phyloP scores from a whole-genome alignment of 2,329 filamentous ascomycete species.

The Colletotrichum graminicola region DNA sequence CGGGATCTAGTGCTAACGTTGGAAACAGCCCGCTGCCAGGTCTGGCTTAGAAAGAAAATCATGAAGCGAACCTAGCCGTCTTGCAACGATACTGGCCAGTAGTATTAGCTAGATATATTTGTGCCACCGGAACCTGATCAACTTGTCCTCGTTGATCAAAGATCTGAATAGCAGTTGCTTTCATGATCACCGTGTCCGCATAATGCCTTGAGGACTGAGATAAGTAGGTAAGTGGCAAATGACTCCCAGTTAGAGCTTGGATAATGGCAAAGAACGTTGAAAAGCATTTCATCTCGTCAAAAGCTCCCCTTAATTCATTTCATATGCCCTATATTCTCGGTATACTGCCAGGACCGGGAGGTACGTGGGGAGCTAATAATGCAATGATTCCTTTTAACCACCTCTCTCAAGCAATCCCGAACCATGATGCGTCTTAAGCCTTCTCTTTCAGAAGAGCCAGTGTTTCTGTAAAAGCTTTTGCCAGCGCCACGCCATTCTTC shows the following conservation, averaged over 20 bases:
- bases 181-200: neutral
- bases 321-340: too few species aligned
- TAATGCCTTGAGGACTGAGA: neutral
- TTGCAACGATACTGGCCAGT: too few species aligned
- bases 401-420: too few species aligned
- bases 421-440: neutral
- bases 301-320: too few species aligned
- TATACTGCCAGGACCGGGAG: too few species aligned
- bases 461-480: constrained; percentile 22
- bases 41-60: neutral
- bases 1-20: neutral
- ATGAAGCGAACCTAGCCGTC: neutral
- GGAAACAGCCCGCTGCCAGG: neutral
- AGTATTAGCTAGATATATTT: neutral
- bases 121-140: neutral
- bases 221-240: neutral
- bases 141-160: neutral
- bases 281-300: neutral
- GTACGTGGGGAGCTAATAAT: too few species aligned
- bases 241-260: neutral
- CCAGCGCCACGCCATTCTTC: constrained; percentile 14
- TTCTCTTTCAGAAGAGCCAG: neutral
- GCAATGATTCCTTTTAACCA: too few species aligned
- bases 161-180: neutral
- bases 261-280: neutral